Evolutionary conservation across 257 asterid genomes (phyloP).

Genomic region (Fraxinus anomala): DNA sequence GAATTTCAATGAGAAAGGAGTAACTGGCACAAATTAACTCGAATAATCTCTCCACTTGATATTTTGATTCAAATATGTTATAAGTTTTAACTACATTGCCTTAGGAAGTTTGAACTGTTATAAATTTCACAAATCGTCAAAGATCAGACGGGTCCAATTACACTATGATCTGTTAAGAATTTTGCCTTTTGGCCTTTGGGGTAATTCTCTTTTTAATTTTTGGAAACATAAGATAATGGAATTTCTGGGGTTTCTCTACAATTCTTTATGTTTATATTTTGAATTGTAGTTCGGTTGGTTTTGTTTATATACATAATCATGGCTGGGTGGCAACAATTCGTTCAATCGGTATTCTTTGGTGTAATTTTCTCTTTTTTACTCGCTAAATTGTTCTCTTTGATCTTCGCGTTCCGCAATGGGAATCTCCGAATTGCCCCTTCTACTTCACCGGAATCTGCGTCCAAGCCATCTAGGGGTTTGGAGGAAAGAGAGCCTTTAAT

Average conservation of each 20-base stretch:
- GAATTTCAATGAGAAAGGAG: too few relatives aligned
- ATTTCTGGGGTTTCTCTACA: neutral
- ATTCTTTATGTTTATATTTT: neutral
- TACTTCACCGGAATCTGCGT: constrained; percentile 38
- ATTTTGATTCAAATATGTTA: neutral
- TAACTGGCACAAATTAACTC: too few relatives aligned
- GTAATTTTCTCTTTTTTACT: constrained; percentile 79
- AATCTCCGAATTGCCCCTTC: constrained; percentile 80
- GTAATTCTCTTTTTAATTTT: neutral
- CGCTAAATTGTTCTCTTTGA: constrained; percentile 82
- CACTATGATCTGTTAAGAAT: neutral
- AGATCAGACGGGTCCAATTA: neutral
- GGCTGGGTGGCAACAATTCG: constrained; percentile 73
- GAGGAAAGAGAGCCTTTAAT: constrained; percentile 58
- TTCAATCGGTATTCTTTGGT: constrained; percentile 74
- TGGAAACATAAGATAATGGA: neutral
- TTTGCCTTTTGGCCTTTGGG: neutral
- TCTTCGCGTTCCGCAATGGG: constrained; percentile 87
- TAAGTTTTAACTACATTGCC: neutral
- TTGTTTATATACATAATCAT: constrained; percentile 23
- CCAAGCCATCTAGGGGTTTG: constrained; percentile 22
- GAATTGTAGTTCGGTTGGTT: neutral
- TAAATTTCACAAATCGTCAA: neutral
- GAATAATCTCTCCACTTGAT: too few relatives aligned
- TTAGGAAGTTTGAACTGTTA: neutral